Evolutionary conservation across 2,329 filamentous ascomycete genomes (phyloP), one percentile per base, ranked within the genome.

Genomic region (Chaetomium sp.): DNA sequence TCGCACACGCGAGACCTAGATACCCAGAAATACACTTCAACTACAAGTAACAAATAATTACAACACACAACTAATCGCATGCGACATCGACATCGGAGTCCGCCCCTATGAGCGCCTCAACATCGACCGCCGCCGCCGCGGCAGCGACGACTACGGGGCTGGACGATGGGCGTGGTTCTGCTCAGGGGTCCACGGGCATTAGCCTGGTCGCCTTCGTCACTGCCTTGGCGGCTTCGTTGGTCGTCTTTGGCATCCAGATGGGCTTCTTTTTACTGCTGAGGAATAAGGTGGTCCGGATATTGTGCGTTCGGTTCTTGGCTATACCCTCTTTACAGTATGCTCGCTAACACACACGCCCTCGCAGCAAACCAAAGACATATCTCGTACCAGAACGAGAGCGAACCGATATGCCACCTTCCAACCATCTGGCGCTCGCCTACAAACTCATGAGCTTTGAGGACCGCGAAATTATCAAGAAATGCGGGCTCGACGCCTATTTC

Each of bases 401-500:
- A 63, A 91, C 89, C 7, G 79, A 86, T n/a, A 76, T 87, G 1
- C 88, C 89, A 1, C 87, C 88, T 0, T 72, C 70, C 52, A 79
- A 70, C 47, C 73, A 78, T 40, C 75, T 79, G 68, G 74, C 74
- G 11, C 70, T 85, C 56, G 61, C 82, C 63, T 67, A 80, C 71
- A 68, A 75, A 75, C 61, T 95, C 78, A 77, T 88, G 74, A 70
- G 85, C 74, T 74, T 89, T 74, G 70, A 83, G 76, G 80, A 89
- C 59, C 79, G 89, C 10, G 89, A 95, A 64, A 84, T 99, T 63
- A 95, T 99, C 65, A 87, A 92, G 52, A 95, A 96, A 71, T 96
- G 92, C 64, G 94, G 94, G 14, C 81, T 99, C 8, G 94, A 99
- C 69, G 91, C 92, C 66, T 99, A 96, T 73, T 96, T 97, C 76